Evolutionary conservation across 2,329 filamentous ascomycete genomes (phyloP), one percentile per base, ranked within the genome.

Genomic region (Paecilomyces dactylethromorphus): DNA sequence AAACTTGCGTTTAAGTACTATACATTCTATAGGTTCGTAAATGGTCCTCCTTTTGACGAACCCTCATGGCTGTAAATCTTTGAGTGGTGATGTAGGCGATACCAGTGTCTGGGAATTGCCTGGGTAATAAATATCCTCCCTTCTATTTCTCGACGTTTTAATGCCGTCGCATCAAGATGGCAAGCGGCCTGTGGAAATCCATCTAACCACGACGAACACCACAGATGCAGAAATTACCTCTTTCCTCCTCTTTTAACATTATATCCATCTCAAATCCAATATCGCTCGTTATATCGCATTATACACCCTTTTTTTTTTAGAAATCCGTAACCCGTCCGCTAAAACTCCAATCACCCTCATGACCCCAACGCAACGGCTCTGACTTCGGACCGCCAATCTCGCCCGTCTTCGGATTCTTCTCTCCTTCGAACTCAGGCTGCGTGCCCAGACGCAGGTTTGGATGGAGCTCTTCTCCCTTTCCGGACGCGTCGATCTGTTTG

Each of bases 311-410:
- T n/a, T n/a, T 5, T 6, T 13, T 56, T 78, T 69, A 85, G 61
- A 99, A 99, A 76, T 99, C 94, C 24, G 93, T 97, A 57, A 95
- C 92, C 63, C 93, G 81, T 53, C 94, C 94, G 74, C 97, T 97
- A 75, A 90, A 99, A 73, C 91, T 97, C 89, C 92, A 99, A 72
- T 90, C 87, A 0, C 90, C 87, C 0, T 68, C 72, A 18, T 82
- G 79, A 0, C 92, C 92, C 93, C 93, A 97, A 67, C 92, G 80
- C 71, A 97, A 71, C 56, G 94, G 94, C 76, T 99, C 93, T 71
- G 96, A 97, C 86, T 97, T 99, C 5, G 94, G 94, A 0, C 94
- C 94, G 5, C 94, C 94, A 11, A 97, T 86, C 81, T 99, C 94
- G 24, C 94, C 94, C 1, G 94, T 99, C 80, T 88, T 89, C 2